A percentile compares a stretch with the other conserved stretches of the same genome.
phyloP scores from a whole-genome alignment of 1,139 yeast genomes.

The Suhomyces atakaporum region DNA sequence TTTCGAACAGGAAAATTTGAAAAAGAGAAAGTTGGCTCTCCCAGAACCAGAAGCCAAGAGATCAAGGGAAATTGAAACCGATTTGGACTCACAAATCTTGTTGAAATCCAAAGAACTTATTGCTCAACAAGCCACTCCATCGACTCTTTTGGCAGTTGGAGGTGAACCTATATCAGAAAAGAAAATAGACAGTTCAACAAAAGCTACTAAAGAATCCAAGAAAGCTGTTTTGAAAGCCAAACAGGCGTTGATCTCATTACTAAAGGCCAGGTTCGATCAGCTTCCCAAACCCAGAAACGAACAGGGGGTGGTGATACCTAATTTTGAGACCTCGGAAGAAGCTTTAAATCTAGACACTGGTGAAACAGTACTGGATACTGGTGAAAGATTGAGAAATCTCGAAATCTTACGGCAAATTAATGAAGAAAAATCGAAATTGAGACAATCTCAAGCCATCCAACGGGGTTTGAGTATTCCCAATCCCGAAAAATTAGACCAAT shows the following conservation, averaged over 20 bases:
- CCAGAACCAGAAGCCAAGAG: constrained; percentile 43
- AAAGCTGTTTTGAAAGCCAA: constrained; percentile 16
- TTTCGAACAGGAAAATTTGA: constrained; percentile 39
- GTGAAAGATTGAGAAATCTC: constrained; percentile 26
- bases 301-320: constrained; percentile 29
- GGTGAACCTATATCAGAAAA: constrained; percentile 1
- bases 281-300: constrained; percentile 35
- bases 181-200: constrained; percentile 37
- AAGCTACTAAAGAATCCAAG: constrained; percentile 22
- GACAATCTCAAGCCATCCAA: constrained; percentile 55
- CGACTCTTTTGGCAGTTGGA: constrained; percentile 19
- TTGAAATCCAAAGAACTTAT: constrained; percentile 21
- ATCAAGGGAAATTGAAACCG: constrained; percentile 19
- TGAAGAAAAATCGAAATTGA: constrained; percentile 29
- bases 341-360: constrained; percentile 17
- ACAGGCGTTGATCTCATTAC: background rate
- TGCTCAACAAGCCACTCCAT: constrained; percentile 17
- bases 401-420: constrained; percentile 30
- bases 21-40: constrained; percentile 56
- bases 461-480: constrained; percentile 53
- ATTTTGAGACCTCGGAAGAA: constrained; percentile 26
- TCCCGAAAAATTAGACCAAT: constrained; percentile 20
- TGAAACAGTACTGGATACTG: constrained; percentile 18
- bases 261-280: constrained; percentile 21
- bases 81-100: constrained; percentile 8